Base-by-base conservation (phyloP, 768 basidiomycete genomes). In the Leucosporidium yakuticum region DNA sequence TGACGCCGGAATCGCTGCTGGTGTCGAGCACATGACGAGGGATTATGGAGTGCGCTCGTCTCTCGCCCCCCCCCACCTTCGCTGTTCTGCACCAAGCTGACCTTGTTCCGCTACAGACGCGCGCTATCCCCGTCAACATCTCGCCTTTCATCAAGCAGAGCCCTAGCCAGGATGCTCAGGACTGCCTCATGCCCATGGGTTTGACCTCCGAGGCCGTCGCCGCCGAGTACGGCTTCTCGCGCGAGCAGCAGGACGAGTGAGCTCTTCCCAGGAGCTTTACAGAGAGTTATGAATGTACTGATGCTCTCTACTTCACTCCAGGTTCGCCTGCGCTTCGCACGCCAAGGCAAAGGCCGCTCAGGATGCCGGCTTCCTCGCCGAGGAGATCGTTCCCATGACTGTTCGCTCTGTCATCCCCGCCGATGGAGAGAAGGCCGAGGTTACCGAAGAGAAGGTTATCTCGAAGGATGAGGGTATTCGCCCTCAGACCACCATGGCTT, bases 261-360 rank as follows among this genome's bases (percentile, higher is more conserved):
- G 71, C 65, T 78, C 77, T 68, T 70, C 68, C 32, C 78, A 79
- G 63, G 78, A 78, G 34, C 25, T 29, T 21, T 2, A 54, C 62
- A 25, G 1, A 44, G 25, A 32, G 58, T 17, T 34, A 19, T 17
- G 15, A 34, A 25, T 57, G 60, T 57, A 56, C 36, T 51, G 2
- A 51, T 14, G 3, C 12, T 15, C 3, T 23, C 21, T 25, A 20
- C 54, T 56, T 4, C 12, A 20, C 21, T 23, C 11, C 54, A 56
- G 81, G 63, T 94, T 94, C 75, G 87, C 91, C 3, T 88, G 88
- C 25, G 77, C 81, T 55, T 92, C 90, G 0, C 91, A 90, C 84
- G 85, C 86, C 71, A 90, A 90, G 77, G 91, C 91, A 15, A 85
- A 87, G 27, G 84, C 83, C 9, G 91, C 91, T 4, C 86, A 88